Base-by-base conservation (phyloP, 192 early-diverging fungal genomes). In the Funneliformis mosseae region DNA sequence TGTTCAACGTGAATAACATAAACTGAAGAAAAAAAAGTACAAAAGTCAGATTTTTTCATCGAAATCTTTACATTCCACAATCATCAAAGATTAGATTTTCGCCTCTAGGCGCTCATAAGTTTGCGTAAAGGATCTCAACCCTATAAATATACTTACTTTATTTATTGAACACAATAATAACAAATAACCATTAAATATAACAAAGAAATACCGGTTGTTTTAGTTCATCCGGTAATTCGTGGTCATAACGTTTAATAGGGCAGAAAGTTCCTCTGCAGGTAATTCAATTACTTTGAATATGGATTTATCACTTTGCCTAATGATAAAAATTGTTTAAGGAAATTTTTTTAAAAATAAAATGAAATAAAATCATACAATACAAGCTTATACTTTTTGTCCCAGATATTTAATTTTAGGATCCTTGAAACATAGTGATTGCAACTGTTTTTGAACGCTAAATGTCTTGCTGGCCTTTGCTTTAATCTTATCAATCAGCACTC, bases 361-460 rank as follows among this genome's bases (percentile, higher is more conserved):
- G n/a, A n/a, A n/a, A n/a, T n/a, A n/a, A n/a, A n/a, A n/a, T n/a
- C n/a, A n/a, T n/a, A n/a, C n/a, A 21, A 73, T 23, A 38, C 18
- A 60, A 78, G 2, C 12, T 72, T 11, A 42, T 82, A 92, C 90
- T 85, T 97, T 96, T 86, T 99, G 97, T 33, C 92, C 97, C 33
- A 99, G 88, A 83, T 99, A 97, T 87, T 98, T 98, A 77, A 97
- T 93, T 81, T 98, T 96, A 2, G 97, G 91, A 80, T 95, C 91
- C 86, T 97, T 91, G 81, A 97, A 97, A 86, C 96, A 98, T 66
- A 96, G 91, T 74, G 92, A 90, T 83, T 97, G 95, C 76, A 99
- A 86, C 83, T 97, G 94, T 78, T 93, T 91, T 70, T 89, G 83
- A 4, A 97, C 92, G 11, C 90, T 90, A 80, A 92, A 88, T 74